These are phyloP conservation scores for Chionographis japonica DNA, from an alignment of 106 monocot genomes.

Conservation along the genomic window DNA sequence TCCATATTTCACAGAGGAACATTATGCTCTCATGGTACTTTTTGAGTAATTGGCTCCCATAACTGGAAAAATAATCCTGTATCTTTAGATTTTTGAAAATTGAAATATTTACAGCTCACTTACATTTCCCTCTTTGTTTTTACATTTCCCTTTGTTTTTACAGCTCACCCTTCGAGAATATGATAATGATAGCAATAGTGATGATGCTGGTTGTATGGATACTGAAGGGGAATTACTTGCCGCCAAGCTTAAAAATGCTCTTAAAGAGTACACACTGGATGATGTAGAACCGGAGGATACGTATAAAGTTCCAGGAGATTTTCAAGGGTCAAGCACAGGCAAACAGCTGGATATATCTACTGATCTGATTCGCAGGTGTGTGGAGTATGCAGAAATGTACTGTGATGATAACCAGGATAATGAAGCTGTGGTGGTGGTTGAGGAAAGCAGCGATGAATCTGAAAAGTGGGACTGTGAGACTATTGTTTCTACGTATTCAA, in stretches of 20 bases:
- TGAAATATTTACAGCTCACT: too few relatives aligned
- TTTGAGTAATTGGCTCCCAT: too few relatives aligned
- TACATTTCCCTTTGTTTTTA: slow-evolving; percentile 7
- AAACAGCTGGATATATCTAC: slow-evolving; percentile 24
- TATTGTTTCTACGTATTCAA: slow-evolving; percentile 89
- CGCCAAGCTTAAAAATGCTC: slow-evolving; percentile 48
- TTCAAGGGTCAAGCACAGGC: slow-evolving; percentile 9
- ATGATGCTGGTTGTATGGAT: slow-evolving; percentile 19
- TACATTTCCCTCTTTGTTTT: too few relatives aligned
- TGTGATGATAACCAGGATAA: slow-evolving; percentile 45
- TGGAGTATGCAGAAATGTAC: slow-evolving; percentile 84
- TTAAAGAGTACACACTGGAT: slow-evolving; percentile 50
- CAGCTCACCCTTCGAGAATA: slow-evolving; percentile 74
- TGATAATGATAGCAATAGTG: slow-evolving; percentile 37
- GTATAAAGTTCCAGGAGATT: slow-evolving; percentile 61
- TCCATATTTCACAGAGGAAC: too few relatives aligned
- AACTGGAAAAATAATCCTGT: too few relatives aligned
- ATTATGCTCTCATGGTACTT: too few relatives aligned
- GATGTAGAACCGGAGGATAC: slow-evolving; percentile 35
- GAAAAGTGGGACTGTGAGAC: slow-evolving; percentile 93
- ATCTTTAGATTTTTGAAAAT: too few relatives aligned
- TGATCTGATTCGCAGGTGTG: slow-evolving; percentile 61
- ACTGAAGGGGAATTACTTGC: slow-evolving; percentile 43
- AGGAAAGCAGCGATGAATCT: slow-evolving; percentile 88
- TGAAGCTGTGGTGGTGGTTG: slow-evolving; percentile 40